These are phyloP conservation scores for Apophysomyces variabilis DNA, from an alignment of 371 early-diverging fungal species.

Conservation along the genomic window DNA sequence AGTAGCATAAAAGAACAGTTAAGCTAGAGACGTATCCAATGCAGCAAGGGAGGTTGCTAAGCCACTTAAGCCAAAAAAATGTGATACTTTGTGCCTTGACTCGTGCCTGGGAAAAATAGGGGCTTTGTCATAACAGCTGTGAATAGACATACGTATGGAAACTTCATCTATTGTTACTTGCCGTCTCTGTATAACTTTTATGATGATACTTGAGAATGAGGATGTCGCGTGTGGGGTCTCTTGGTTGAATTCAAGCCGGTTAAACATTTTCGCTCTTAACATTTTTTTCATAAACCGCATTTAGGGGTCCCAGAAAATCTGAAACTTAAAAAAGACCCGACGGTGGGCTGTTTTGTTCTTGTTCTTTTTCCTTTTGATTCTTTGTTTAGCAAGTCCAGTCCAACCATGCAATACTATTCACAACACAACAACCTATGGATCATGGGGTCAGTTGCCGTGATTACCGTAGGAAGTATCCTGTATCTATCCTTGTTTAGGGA, in stretches of 20 bases:
- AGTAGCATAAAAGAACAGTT: too few relatives aligned
- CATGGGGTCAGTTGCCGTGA: constrained; percentile 13
- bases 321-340: constrained; percentile 12
- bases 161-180: too few relatives aligned
- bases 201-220: too few relatives aligned
- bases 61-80: too few relatives aligned
- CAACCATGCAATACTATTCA: constrained; percentile 9
- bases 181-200: too few relatives aligned
- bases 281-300: constrained; percentile 5
- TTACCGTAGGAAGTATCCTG: constrained; percentile 21
- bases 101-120: too few relatives aligned
- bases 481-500: constrained; percentile 16
- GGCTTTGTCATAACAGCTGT: too few relatives aligned
- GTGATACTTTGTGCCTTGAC: too few relatives aligned
- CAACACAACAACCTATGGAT: constrained; percentile 5
- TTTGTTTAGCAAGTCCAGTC: constrained; percentile 1
- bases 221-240: too few relatives aligned
- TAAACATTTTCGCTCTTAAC: constrained; percentile 3
- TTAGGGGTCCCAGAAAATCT: constrained; percentile 12
- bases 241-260: not conserved
- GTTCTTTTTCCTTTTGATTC: constrained; percentile 5
- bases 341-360: constrained; percentile 9
- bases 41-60: too few relatives aligned
- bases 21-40: too few relatives aligned
- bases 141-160: too few relatives aligned